Base-by-base conservation (phyloP, 169 alveolate species). In the Plasmodium gallinaceum region DNA sequence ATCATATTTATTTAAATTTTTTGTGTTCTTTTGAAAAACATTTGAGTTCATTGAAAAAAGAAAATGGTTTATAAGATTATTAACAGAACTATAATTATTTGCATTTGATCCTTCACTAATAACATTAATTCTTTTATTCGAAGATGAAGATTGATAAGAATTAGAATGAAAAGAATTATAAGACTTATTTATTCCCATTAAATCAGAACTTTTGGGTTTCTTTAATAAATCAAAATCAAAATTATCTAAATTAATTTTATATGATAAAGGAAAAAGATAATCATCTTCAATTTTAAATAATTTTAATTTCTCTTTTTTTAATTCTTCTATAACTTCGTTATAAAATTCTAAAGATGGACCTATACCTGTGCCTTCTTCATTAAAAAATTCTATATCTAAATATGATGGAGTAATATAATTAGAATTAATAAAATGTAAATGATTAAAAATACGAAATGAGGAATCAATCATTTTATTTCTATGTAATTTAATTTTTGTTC, bases 291-390 rank as follows among this genome's bases (percentile, higher is more conserved):
- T 32, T 86, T 86, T 86, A 74, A 86, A 86, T 57, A 86, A 73
- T 39, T 86, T 70, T 9, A 86, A n/a, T n/a, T 86, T 72, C 37
- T 86, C 92, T 65, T 88, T 76, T 66, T 76, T 88, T 65, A 88
- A 88, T 32, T 87, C 88, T 62, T 93, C 96, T 18, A 92, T 69
- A 16, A 92, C 92, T 70, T 92, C 83, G 43, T 91, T 74, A 69
- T 78, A 93, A 65, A 93, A 91, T 42, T 93, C 96, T 61, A 86
- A 90, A 3, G 96, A 89, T 5, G 96, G 96, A 22, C 96, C 96
- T 7, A 93, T 58, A 22, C 96, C 96, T 14, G 88, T 83, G 7
- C 96, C 96, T n/a, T 74, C 94, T 71, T 93, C 96, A 60, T 89
- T 87, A 51, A 90, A 86, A 71, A 86, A 86, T 61, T 86, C 92